Conservation (phyloP, 2,329 filamentous ascomycete genomes). For the Trichoderma harzianum region DNA sequence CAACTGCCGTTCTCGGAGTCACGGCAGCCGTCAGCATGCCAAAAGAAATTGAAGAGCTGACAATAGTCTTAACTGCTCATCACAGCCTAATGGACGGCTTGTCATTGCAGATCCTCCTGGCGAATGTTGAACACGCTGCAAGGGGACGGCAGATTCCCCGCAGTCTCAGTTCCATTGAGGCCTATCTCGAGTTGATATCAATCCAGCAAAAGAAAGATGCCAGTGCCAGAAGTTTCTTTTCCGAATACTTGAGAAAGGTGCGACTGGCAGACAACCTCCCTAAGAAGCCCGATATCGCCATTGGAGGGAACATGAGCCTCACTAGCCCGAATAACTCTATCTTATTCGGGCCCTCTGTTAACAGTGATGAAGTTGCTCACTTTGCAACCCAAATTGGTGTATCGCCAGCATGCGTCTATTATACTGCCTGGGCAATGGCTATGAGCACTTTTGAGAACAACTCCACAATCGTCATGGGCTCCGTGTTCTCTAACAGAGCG, state of each 20-base stretch:
- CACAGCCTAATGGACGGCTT: conserved; percentile 14
- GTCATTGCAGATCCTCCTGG: conserved; percentile 2
- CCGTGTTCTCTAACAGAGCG: conserved; percentile 14
- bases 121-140: not conserved
- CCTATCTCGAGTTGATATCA: not conserved
- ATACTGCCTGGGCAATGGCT: conserved; percentile 17
- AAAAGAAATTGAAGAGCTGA: not conserved
- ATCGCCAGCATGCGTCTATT: conserved; percentile 10
- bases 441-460: not conserved
- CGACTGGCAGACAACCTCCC: not conserved
- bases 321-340: not conserved
- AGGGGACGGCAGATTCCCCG: not conserved
- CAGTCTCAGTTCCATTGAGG: not conserved
- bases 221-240: not conserved
- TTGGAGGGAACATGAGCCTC: not conserved
- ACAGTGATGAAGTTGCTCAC: not conserved
- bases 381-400: not conserved
- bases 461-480: not conserved
- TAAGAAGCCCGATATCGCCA: not conserved
- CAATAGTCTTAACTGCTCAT: conserved; percentile 8
- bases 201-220: not conserved
- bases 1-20: not conserved
- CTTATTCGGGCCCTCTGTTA: not conserved
- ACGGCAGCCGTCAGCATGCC: not conserved
- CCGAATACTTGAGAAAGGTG: not conserved